Base-by-base conservation (phyloP, 495 filamentous ascomycete species). In the Cryomyces minteri region DNA sequence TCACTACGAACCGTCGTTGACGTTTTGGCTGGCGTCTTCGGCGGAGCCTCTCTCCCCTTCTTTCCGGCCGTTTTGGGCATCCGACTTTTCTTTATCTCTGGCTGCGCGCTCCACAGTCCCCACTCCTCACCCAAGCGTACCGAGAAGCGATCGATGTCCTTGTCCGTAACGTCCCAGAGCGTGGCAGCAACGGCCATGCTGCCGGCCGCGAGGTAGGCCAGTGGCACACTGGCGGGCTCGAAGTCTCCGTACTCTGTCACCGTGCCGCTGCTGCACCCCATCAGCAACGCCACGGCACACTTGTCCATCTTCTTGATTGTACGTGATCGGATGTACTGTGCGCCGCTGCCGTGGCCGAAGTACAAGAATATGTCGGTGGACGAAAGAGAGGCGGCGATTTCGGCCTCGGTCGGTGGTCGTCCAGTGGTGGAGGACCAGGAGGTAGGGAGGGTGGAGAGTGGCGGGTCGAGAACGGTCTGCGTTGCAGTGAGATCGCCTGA, bases 91-190 rank as follows among this genome's bases (percentile, higher is more conserved):
- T 54, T 52, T 2, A 52, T 47, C 39, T 56, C 43, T 49, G 48
- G 43, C 53, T 63, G 31, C 49, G 34, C 34, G 54, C 51, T 29
- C 50, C 49, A 63, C 3, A 98, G 57, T 10, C 90, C 90, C 90
- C 90, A 98, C 45, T 77, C 71, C 57, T 88, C 79, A 42, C 94
- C 78, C 4, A 80, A 65, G 11, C 71, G 65, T 25, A 74, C 74
- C 0, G 85, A 78, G 57, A 95, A 93, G 33, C 87, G 79, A 66
- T 98, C 90, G 53, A 93, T 90, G 58, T 98, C 90, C 51, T 81
- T 80, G 54, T 98, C 90, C 9, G 92, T 98, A 18, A 98, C 90
- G 61, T 98, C 90, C 90, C 90, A 98, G 33, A 98, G 67, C 4
- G 83, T 94, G 18, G 82, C 88, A 0, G 95, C 76, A 12, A 95